Evolutionary conservation across 1,284 basidiomycete species (phyloP).

Genomic region (Malassezia restricta): DNA sequence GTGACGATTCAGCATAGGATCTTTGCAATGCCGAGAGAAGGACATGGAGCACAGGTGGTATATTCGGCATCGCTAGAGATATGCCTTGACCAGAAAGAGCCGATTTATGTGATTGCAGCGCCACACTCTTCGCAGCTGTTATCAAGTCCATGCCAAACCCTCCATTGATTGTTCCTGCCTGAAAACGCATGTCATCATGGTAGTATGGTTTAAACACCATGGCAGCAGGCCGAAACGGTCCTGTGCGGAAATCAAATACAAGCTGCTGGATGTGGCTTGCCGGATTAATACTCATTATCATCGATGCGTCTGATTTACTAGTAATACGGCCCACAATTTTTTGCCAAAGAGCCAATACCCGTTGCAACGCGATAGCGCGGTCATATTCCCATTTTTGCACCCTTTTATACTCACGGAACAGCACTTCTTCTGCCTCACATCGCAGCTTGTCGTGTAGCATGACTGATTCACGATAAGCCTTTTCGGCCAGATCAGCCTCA

Average conservation of each 20-base stretch:
- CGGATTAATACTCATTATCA: not conserved
- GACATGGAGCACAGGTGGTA: constrained; percentile 65
- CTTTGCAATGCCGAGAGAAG: constrained; percentile 58
- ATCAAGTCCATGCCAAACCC: constrained; percentile 40
- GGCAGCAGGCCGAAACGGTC: constrained; percentile 33
- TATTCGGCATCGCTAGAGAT: constrained; percentile 20
- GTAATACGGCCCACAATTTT: constrained; percentile 11
- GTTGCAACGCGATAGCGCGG: constrained; percentile 32
- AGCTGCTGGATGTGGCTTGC: constrained; percentile 19
- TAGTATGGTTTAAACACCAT: constrained; percentile 41
- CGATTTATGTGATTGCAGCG: constrained; percentile 20
- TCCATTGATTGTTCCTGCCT: constrained; percentile 22
- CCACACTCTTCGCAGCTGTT: constrained; percentile 22
- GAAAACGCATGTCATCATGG: constrained; percentile 33
- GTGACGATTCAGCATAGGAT: constrained; percentile 54
- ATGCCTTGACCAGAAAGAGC: not conserved
- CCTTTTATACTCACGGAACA: constrained; percentile 33
- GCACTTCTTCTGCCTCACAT: constrained; percentile 30
- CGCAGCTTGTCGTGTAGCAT: constrained; percentile 32
- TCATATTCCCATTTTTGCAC: constrained; percentile 37
- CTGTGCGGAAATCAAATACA: constrained; percentile 27
- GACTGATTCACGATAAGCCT: constrained; percentile 29
- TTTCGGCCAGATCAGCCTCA: constrained; percentile 36
- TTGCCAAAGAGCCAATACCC: constrained; percentile 25
- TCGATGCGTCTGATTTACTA: not conserved